Evolutionary conservation across 495 filamentous ascomycete genomes (phyloP), one percentile per base, ranked within the genome.

Genomic region (Extremus antarcticus): DNA sequence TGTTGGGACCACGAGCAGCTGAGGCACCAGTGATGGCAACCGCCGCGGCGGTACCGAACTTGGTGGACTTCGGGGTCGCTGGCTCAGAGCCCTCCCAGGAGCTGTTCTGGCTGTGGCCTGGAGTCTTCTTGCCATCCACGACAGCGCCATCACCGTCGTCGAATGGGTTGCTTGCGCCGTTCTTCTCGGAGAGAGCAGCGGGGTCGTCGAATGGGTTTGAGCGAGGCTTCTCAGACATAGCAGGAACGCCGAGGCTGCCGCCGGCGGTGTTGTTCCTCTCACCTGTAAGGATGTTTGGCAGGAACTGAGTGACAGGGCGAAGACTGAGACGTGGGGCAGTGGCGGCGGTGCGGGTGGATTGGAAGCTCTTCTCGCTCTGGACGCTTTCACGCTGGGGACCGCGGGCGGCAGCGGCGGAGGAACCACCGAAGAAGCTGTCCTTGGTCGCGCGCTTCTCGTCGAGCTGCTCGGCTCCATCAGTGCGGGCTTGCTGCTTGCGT

Each of bases 261-360:
- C 63, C 50, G 56, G 49, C 32, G 49, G 53, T 48, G 32, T 46
- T 25, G 67, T 63, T 51, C 66, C 53, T 77, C 62, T 51, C 68
- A 25, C 72, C 76, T 29, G 77, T 51, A 71, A 65, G 63, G 70
- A 64, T 47, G 51, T 35, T 83, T 9, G 90, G 90, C 13, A 85
- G 76, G 67, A 97, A 94, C 62, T 94, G 83, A 52, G 89, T 91
- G 29, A 94, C 79, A 0, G 90, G 92, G 38, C 88, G 84, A 48
- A 95, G 76, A 61, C 89, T 94, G 43, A 97, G 76, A 51, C 82
- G 81, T 2, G 91, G 86, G 17, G 82, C 83, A 46, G 74, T 76
- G 13, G 77, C 69, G 56, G 69, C 65, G n/a, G 72, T 74, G 19
- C 70, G 74, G 17, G 70, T 70, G 53, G 63, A 63, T 15, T 66